Conservation (phyloP, 768 basidiomycete genomes). For the Artomyces pyxidatus region DNA sequence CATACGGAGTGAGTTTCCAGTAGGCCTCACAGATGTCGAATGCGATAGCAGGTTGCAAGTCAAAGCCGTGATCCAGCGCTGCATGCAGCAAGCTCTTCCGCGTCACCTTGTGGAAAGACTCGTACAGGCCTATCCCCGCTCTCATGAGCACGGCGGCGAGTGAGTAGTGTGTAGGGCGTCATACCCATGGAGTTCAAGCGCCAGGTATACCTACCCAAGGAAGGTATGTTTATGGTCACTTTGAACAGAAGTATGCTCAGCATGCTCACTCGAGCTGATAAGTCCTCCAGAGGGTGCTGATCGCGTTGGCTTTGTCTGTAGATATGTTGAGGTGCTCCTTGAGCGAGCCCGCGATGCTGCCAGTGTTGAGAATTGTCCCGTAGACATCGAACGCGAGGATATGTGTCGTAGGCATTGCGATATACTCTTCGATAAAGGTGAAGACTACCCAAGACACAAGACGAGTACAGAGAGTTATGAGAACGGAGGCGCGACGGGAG, state of each 20-base stretch:
- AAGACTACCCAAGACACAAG: too few species aligned
- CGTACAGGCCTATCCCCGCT: conserved; percentile 17
- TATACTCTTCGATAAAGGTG: too few species aligned
- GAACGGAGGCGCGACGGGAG: too few species aligned
- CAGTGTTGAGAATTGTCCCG: conserved; percentile 24
- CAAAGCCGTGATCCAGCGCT: conserved; percentile 11
- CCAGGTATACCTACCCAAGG: conserved; percentile 22
- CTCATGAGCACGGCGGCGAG: conserved; percentile 6
- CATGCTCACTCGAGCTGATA: conserved; percentile 24
- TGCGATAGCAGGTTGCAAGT: conserved; percentile 3
- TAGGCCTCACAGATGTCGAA: conserved; percentile 19
- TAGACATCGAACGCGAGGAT: conserved; percentile 26
- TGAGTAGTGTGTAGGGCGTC: background rate
- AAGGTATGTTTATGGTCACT: background rate
- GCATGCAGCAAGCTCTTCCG: conserved; percentile 20
- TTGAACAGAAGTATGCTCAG: background rate
- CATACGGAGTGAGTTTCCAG: conserved; percentile 17
- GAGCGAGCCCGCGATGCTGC: conserved; percentile 13
- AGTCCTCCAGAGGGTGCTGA: conserved; percentile 18
- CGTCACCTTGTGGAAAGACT: conserved; percentile 22
- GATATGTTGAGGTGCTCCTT: background rate
- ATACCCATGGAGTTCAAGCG: conserved; percentile 20
- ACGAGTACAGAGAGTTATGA: too few species aligned
- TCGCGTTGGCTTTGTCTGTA: conserved; percentile 7
- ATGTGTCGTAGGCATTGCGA: too few species aligned